Evolutionary conservation across 2,329 filamentous ascomycete species (phyloP), one percentile per base, ranked within the genome.

Genomic region (Cordyceps cateniannulata): DNA sequence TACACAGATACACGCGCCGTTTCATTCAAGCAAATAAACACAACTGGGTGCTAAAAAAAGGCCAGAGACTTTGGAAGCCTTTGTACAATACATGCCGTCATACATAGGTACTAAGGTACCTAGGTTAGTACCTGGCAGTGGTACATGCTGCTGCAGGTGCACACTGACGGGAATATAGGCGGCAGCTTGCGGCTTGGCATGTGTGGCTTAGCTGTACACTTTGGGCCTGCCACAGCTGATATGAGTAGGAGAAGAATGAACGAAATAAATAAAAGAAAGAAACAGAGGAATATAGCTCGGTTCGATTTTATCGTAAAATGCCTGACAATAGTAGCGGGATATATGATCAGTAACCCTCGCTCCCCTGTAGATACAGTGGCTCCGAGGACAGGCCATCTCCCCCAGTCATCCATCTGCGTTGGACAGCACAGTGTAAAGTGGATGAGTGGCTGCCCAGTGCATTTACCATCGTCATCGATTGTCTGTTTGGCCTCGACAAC

Each of bases 381-480:
- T n/a, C 18, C 14, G 16, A 42, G 14, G 18, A 42, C 32, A 2
- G 32, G 32, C n/a, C n/a, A n/a, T 14, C 32, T 35, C 10, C 32
- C 32, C 32, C 32, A 12, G 32, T 35, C 32, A 12, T 9, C 8
- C 32, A 35, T n/a, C n/a, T n/a, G n/a, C n/a, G n/a, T 9, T 35
- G 32, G 32, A 35, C 32, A 35, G 4, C 10, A 1, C 32, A 35
- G 32, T 35, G 32, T 9, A 14, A 12, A 42, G 38, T 42, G 38
- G 16, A n/a, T 8, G 16, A 42, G 38, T 42, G 38, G 38, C 38
- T 42, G n/a, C n/a, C n/a, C n/a, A n/a, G n/a, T n/a, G 38, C 16
- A 42, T 42, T 18, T 7, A 42, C 3, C 54, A 49, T 49, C 54
- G 54, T 57, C 54, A 57, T 57, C 54, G 54, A 57, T 48, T 40